Percentiles rank a stretch among this genome's conserved stretches.
Evolutionary conservation across 371 early-diverging fungal species (phyloP).

Genomic region (Mortierella sp.): DNA sequence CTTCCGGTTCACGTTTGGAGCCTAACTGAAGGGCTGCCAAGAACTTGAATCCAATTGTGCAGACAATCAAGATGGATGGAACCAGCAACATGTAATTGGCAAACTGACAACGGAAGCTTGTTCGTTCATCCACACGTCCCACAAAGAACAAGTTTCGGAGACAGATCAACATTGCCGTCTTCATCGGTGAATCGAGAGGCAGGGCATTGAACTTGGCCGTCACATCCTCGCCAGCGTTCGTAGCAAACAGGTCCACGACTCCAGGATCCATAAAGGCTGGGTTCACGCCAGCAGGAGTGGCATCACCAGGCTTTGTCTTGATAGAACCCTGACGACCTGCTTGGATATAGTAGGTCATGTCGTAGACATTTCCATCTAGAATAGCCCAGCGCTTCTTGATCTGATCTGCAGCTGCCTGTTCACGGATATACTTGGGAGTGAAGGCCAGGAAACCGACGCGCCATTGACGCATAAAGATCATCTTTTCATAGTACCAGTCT

Average conservation of each 20-base stretch:
- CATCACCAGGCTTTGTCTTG: constrained; percentile 20
- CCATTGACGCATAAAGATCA: constrained; percentile 72
- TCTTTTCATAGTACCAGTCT: constrained; percentile 75
- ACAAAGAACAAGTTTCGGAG: constrained; percentile 88
- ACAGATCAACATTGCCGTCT: constrained; percentile 64
- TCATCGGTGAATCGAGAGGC: constrained; percentile 20
- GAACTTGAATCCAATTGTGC: constrained; percentile 92
- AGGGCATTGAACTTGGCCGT: constrained; percentile 68
- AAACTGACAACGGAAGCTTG: constrained; percentile 84
- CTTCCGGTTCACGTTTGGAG: constrained; percentile 78
- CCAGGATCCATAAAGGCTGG: constrained; percentile 62
- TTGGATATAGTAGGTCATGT: constrained; percentile 76
- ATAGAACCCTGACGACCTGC: constrained; percentile 45
- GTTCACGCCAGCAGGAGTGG: constrained; percentile 49
- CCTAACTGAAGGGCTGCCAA: constrained; percentile 92
- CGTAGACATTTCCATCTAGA: constrained; percentile 80
- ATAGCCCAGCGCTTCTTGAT: constrained; percentile 69
- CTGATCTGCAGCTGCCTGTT: constrained; percentile 39
- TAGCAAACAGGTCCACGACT: constrained; percentile 73
- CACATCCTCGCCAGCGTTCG: constrained; percentile 74
- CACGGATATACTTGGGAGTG: constrained; percentile 40
- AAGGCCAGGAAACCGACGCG: constrained; percentile 75
- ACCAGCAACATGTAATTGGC: constrained; percentile 89
- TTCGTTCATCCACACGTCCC: constrained; percentile 89
- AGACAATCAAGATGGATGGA: constrained; percentile 79